These are phyloP conservation scores for Colletotrichum godetiae DNA, from an alignment of 2,329 filamentous ascomycete genomes.

Conservation along the genomic window DNA sequence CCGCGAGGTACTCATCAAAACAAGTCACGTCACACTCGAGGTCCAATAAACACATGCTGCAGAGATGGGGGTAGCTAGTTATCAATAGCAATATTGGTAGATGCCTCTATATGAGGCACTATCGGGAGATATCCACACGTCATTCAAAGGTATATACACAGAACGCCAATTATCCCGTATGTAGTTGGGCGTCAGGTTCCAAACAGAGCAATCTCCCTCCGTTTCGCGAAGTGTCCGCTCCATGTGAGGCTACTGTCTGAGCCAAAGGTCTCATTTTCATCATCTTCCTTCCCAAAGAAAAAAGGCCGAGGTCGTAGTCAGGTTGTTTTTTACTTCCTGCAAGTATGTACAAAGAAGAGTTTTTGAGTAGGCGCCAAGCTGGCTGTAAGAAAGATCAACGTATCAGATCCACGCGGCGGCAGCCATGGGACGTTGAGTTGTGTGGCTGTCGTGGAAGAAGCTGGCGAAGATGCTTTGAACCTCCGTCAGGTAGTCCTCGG, in stretches of 20 bases:
- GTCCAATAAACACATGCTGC: not conserved
- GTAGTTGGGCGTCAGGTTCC: conserved; percentile 1
- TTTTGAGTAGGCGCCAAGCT: not conserved
- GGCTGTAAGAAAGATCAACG: not conserved
- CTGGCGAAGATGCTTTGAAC: conserved; percentile 76
- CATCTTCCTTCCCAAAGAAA: not conserved
- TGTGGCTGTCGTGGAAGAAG: conserved; percentile 61
- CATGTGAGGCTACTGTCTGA: not conserved
- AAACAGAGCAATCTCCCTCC: conserved; percentile 2
- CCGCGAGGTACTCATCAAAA: not conserved
- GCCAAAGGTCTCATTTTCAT: conserved; percentile 16
- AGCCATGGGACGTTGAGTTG: conserved; percentile 40
- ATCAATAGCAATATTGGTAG: conserved; percentile 11
- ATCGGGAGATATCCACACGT: conserved; percentile 27
- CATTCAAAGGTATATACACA: conserved; percentile 35
- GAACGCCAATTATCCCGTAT: conserved; percentile 25
- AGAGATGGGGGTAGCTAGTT: not conserved
- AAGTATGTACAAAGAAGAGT: conserved; percentile 36
- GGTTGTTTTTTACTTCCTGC: conserved; percentile 18
- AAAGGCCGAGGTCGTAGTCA: conserved; percentile 11
- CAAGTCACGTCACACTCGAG: not conserved
- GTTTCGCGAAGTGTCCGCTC: conserved; percentile 1
- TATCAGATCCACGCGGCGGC: conserved; percentile 63
- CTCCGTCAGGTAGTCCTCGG: conserved; percentile 86
- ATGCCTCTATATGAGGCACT: conserved; percentile 4